Evolutionary conservation across 257 asterid genomes (phyloP).

Genomic region (Scutellaria baicalensis): DNA sequence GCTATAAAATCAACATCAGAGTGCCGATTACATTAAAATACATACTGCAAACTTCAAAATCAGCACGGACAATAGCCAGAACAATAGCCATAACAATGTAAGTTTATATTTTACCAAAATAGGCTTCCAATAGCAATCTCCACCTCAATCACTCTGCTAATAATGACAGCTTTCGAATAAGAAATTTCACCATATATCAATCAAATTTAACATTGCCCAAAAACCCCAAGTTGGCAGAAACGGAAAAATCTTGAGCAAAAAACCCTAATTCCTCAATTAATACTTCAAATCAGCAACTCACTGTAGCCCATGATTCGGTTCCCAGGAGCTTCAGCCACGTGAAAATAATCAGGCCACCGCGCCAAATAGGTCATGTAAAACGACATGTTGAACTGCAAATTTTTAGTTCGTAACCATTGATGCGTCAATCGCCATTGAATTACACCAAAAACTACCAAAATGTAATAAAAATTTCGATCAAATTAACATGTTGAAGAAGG

Average conservation of each 20-base stretch:
- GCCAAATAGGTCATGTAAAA: conserved; percentile 96
- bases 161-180: too few species aligned
- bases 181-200: background rate
- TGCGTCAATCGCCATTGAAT: background rate
- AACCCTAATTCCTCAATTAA: background rate
- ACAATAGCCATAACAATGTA: background rate
- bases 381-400: conserved; percentile 56
- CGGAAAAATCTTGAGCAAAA: too few species aligned
- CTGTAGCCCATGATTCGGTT: conserved; percentile 62
- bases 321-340: conserved; percentile 90
- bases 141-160: background rate
- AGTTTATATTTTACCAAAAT: background rate
- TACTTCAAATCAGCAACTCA: conserved; percentile 16
- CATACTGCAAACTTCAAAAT: background rate
- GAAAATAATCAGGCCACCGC: conserved; percentile 96
- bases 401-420: background rate
- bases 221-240: background rate
- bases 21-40: background rate
- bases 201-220: background rate
- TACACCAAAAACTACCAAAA: background rate
- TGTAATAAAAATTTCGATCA: background rate
- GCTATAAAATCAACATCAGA: background rate
- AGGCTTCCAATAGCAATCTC: background rate
- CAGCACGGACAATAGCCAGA: too few species aligned
- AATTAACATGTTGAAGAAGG: background rate